A percentile compares a stretch with the other conserved stretches of the same genome.
Evolutionary conservation across 352 stramenopile genomes (phyloP).

Genomic region (Pythium chondricola): DNA sequence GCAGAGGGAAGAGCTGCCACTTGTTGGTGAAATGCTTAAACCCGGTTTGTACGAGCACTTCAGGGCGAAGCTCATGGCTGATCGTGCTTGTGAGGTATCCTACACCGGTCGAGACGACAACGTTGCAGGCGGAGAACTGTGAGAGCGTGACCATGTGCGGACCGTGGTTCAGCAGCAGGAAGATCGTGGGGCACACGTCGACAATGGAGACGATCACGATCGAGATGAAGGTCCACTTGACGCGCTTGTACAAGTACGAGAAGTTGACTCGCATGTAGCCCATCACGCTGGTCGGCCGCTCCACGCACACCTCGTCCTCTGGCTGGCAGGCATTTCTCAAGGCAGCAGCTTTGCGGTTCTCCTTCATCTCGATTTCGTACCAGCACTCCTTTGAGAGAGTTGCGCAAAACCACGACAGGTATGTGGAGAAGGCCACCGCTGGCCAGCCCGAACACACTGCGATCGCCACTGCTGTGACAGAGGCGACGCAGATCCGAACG

Average conservation of each 20-base stretch:
- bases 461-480: constrained; percentile 39
- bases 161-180: constrained; percentile 38
- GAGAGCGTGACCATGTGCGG: constrained; percentile 45
- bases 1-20: constrained; percentile 67
- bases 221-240: constrained; percentile 76
- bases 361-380: constrained; percentile 52
- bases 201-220: constrained; percentile 61
- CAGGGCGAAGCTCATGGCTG: constrained; percentile 52
- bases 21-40: constrained; percentile 65
- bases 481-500: constrained; percentile 32
- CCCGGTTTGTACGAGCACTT: constrained; percentile 42
- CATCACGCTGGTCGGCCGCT: constrained; percentile 15
- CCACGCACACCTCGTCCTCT: not conserved
- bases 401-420: constrained; percentile 61
- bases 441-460: constrained; percentile 34
- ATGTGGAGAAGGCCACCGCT: constrained; percentile 46
- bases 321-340: too few relatives aligned
- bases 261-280: constrained; percentile 28
- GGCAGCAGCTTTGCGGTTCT: constrained; percentile 8
- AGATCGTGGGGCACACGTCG: constrained; percentile 60
- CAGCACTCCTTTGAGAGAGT: constrained; percentile 65
- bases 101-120: constrained; percentile 52
- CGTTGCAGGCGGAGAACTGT: constrained; percentile 70
- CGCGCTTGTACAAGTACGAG: constrained; percentile 56
- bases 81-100: constrained; percentile 66